Evolutionary conservation across 352 stramenopile genomes (phyloP).

Genomic region (Phytopythium boreale): DNA sequence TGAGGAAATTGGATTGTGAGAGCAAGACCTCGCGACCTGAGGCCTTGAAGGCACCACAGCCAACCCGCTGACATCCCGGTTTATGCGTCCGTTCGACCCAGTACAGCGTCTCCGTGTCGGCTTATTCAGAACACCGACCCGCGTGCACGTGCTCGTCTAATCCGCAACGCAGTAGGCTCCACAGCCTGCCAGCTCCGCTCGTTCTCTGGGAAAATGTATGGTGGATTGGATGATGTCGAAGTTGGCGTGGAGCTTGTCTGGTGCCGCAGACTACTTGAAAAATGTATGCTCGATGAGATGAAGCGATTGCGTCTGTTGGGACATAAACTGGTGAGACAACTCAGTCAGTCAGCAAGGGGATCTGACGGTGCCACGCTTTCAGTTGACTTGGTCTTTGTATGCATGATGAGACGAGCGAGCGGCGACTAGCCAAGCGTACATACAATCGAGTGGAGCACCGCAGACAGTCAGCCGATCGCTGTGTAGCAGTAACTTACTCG

Average conservation of each 20-base stretch:
- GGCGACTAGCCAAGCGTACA: background rate
- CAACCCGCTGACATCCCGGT: background rate
- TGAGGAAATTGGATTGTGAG: background rate
- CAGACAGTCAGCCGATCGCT: too few species aligned
- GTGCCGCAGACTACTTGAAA: background rate
- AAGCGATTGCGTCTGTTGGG: background rate
- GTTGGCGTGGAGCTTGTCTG: background rate
- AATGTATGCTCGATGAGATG: background rate
- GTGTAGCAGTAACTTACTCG: too few species aligned
- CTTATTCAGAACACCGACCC: too few species aligned
- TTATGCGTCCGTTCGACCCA: too few species aligned
- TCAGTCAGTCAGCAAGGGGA: too few species aligned
- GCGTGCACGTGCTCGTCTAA: background rate
- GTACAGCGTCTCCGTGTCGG: too few species aligned
- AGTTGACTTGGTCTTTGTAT: background rate
- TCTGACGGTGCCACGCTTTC: too few species aligned
- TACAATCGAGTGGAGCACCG: background rate
- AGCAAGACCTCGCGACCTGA: background rate
- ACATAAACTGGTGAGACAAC: too few species aligned
- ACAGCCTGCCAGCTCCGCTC: background rate
- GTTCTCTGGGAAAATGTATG: constrained; percentile 1
- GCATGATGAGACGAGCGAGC: background rate
- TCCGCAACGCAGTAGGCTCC: background rate
- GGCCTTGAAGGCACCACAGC: background rate
- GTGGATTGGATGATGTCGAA: background rate